Conservation (phyloP, 2,329 filamentous ascomycete genomes). For the Neofusicoccum kwambonambiense region DNA sequence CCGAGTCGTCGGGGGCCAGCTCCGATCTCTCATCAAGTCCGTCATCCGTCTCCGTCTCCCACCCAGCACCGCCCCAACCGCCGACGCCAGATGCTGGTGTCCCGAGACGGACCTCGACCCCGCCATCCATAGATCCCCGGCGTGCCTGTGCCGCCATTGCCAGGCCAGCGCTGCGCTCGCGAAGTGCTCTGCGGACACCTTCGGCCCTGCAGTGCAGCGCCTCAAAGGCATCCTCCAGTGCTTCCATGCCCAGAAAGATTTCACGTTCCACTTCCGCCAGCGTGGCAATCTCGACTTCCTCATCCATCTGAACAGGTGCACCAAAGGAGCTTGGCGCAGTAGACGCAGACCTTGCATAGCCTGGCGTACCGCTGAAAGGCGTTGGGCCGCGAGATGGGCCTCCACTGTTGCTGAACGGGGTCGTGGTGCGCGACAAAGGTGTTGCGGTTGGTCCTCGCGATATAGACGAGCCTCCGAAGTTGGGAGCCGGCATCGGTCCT, state of each 20-base stretch:
- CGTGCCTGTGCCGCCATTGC: conserved; percentile 61
- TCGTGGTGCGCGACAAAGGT: conserved; percentile 45
- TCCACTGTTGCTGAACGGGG: conserved; percentile 55
- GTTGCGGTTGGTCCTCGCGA: conserved; percentile 36
- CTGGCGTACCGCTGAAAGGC: conserved; percentile 35
- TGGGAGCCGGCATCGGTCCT: conserved; percentile 36
- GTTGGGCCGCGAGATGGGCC: conserved; percentile 50
- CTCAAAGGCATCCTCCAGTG: conserved; percentile 90
- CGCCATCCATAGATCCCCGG: conserved; percentile 46
- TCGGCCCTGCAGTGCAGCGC: conserved; percentile 84
- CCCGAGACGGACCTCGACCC: conserved; percentile 47
- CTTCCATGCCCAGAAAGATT: conserved; percentile 92
- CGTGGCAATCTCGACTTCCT: conserved; percentile 88
- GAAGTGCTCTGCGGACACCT: conserved; percentile 71
- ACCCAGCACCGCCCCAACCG: conserved; percentile 24
- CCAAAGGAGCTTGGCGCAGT: conserved; percentile 49
- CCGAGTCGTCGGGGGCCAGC: conserved; percentile 74
- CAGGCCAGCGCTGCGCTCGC: conserved; percentile 80
- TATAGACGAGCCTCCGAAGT: conserved; percentile 23
- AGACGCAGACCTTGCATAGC: conserved; percentile 13
- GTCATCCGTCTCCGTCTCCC: conserved; percentile 31
- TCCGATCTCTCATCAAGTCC: conserved; percentile 44
- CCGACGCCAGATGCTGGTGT: conserved; percentile 49
- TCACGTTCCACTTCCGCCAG: conserved; percentile 89
- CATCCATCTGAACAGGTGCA: conserved; percentile 84